A percentile compares a stretch with the other conserved stretches of the same genome.
Evolutionary conservation across 2,329 filamentous ascomycete genomes (phyloP).

Genomic region (Fusarium subglutinans): DNA sequence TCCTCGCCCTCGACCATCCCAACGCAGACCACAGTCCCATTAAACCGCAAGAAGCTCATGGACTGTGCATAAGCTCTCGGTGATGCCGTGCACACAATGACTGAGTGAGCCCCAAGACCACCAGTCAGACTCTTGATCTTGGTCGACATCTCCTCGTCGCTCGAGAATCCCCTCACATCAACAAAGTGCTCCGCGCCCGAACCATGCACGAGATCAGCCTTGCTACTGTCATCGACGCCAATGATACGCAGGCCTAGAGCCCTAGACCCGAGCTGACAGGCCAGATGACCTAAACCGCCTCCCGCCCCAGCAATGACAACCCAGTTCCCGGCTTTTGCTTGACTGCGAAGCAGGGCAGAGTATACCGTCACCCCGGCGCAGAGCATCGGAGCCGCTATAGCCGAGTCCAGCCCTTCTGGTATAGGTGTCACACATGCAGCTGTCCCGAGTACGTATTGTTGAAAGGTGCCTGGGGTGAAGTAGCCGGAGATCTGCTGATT

Average conservation of each 20-base stretch:
- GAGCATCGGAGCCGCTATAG: not conserved
- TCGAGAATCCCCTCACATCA: not conserved
- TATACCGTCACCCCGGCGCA: not conserved
- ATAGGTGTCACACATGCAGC: not conserved
- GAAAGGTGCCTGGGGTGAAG: not conserved
- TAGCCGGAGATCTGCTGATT: not conserved
- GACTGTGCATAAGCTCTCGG: not conserved
- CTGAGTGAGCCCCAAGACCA: accelerated
- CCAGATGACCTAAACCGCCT: not conserved
- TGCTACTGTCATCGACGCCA: accelerated
- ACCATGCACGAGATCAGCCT: not conserved
- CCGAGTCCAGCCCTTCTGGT: not conserved
- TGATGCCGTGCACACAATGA: not conserved
- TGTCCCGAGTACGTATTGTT: not conserved
- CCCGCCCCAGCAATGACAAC: not conserved
- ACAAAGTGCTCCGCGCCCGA: not conserved
- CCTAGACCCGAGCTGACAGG: accelerated
- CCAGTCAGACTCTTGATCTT: not conserved
- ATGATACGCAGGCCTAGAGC: not conserved
- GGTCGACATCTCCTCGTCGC: not conserved
- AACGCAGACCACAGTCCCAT: not conserved
- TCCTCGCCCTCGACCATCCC: accelerated
- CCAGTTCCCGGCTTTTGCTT: not conserved
- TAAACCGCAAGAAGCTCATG: not conserved
- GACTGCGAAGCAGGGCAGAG: accelerated